phyloP scores from a whole-genome alignment of 2,329 filamentous ascomycete genomes.

The Penicillium psychrosexuale region DNA sequence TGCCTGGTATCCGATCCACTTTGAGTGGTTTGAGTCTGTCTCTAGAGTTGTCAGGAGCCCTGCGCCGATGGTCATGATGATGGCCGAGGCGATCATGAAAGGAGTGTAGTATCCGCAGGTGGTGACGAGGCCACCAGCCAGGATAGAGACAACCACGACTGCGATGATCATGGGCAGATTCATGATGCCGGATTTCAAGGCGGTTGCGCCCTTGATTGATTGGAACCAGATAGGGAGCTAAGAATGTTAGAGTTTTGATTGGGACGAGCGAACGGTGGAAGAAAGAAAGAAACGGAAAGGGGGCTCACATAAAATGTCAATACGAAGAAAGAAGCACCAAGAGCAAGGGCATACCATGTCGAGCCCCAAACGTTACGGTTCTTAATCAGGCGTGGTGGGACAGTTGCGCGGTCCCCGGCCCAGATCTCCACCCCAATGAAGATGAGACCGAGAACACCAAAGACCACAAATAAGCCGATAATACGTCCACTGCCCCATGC shows the following conservation, averaged over 20 bases:
- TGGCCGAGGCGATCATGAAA: conserved; percentile 36
- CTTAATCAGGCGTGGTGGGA: conserved; percentile 45
- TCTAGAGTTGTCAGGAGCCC: conserved; percentile 38
- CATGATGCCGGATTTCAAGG: conserved; percentile 40
- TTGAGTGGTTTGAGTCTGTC: conserved; percentile 28
- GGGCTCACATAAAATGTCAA: conserved; percentile 45
- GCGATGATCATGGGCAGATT: conserved; percentile 35
- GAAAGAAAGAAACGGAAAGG: background rate
- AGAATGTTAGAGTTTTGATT: background rate
- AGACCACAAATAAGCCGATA: conserved; percentile 51
- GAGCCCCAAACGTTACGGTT: conserved; percentile 45
- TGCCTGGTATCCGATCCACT: conserved; percentile 43
- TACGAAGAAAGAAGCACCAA: conserved; percentile 45
- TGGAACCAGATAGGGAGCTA: conserved; percentile 47
- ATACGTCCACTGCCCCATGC: conserved; percentile 46
- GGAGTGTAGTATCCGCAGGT: conserved; percentile 41
- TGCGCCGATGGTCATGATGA: conserved; percentile 34
- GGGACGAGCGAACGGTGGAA: background rate
- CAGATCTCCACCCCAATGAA: conserved; percentile 39
- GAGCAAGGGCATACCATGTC: conserved; percentile 42
- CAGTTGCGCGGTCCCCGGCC: conserved; percentile 42
- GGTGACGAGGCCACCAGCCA: conserved; percentile 32
- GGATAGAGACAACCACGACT: conserved; percentile 32
- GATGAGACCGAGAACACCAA: conserved; percentile 48
- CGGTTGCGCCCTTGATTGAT: conserved; percentile 35